Conservation (phyloP, 1,284 basidiomycete species). For the Ganoderma multipileum region DNA sequence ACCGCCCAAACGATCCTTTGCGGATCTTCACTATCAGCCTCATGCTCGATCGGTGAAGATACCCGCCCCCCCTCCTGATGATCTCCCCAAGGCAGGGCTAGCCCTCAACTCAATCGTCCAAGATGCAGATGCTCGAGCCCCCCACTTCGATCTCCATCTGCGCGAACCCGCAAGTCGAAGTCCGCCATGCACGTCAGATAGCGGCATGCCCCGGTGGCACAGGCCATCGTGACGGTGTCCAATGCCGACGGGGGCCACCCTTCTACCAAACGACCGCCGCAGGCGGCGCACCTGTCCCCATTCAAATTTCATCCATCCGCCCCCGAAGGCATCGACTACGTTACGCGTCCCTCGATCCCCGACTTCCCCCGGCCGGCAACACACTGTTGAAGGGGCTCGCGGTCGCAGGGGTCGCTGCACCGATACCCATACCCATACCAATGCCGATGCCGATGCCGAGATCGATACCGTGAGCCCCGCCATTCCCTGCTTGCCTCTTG, state of each 20-base stretch:
- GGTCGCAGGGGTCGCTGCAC: too few relatives aligned
- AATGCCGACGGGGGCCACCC: neutral
- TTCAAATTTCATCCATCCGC: neutral
- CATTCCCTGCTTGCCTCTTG: neutral
- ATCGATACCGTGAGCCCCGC: neutral
- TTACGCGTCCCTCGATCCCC: neutral
- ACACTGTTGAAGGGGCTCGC: neutral
- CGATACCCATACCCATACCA: too few relatives aligned
- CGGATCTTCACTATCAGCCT: too few relatives aligned
- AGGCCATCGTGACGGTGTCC: neutral
- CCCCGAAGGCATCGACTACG: neutral
- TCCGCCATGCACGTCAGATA: neutral
- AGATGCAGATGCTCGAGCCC: too few relatives aligned
- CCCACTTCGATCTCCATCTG: too few relatives aligned
- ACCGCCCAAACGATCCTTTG: too few relatives aligned
- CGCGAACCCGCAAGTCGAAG: too few relatives aligned
- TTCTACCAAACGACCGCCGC: neutral
- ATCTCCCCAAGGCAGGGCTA: neutral
- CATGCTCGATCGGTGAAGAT: too few relatives aligned
- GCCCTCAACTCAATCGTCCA: neutral
- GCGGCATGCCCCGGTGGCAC: neutral
- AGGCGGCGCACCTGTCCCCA: neutral
- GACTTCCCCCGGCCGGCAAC: neutral
- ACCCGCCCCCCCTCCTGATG: too few relatives aligned
- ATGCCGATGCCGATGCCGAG: too few relatives aligned